Conservation (phyloP, 2,329 filamentous ascomycete genomes). For the Malbranchea zuffiana region DNA sequence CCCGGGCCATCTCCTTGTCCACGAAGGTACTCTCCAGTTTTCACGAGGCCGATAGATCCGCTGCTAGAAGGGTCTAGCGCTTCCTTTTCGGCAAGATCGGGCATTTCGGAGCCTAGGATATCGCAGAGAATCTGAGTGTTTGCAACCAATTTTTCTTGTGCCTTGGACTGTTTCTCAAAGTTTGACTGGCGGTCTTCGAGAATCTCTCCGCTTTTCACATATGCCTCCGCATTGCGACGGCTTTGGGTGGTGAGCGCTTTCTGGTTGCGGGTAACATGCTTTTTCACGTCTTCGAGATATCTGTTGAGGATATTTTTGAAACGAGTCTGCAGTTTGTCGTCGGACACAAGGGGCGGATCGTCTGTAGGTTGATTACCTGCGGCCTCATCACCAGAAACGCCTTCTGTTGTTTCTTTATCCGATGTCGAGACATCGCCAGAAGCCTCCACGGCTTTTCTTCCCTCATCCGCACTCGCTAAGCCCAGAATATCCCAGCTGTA, state of each 20-base stretch:
- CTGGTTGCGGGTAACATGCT: constrained; percentile 80
- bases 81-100: constrained; percentile 76
- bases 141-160: constrained; percentile 76
- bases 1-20: constrained; percentile 83
- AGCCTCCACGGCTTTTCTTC: constrained; percentile 73
- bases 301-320: constrained; percentile 76
- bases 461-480: constrained; percentile 59
- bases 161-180: constrained; percentile 86
- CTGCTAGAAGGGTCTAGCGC: constrained; percentile 54
- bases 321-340: constrained; percentile 66
- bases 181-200: constrained; percentile 95
- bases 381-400: constrained; percentile 42
- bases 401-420: constrained; percentile 41
- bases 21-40: constrained; percentile 83
- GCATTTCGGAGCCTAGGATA: constrained; percentile 81
- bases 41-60: constrained; percentile 81
- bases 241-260: constrained; percentile 78
- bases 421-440: constrained; percentile 55
- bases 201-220: constrained; percentile 95
- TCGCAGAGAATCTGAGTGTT: constrained; percentile 90
- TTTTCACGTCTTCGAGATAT: constrained; percentile 89
- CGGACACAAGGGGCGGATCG: constrained; percentile 63
- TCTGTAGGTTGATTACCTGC: constrained; percentile 38
- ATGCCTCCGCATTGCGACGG: constrained; percentile 91
- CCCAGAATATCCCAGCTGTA: constrained; percentile 95